Conservation (phyloP, 2,329 filamentous ascomycete genomes). For the Emergomyces africanus region DNA sequence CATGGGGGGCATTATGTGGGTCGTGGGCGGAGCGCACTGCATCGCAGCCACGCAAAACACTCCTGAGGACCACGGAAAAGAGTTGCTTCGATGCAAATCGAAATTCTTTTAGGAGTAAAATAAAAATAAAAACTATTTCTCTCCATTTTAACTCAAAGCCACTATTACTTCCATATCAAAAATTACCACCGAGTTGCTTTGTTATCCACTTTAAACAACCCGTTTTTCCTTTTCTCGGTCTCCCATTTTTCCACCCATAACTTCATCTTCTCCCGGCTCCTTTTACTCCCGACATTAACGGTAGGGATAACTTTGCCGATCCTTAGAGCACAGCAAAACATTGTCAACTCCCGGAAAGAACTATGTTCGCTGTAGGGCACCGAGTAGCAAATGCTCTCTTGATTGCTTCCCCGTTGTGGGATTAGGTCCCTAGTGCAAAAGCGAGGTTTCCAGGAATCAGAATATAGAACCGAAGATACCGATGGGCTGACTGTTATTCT, state of each 20-base stretch:
- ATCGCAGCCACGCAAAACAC: no score
- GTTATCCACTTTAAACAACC: constrained; percentile 38
- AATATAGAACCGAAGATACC: constrained; percentile 52
- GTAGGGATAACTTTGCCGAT: constrained; percentile 90
- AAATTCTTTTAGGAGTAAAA: no score
- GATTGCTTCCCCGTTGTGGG: constrained; percentile 71
- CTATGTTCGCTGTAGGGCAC: constrained; percentile 96
- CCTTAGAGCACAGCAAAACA: constrained; percentile 78
- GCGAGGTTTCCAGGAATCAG: constrained; percentile 59
- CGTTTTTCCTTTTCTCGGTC: constrained; percentile 48
- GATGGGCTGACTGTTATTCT: constrained; percentile 50
- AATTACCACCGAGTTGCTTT: constrained; percentile 16
- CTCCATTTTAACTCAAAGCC: no score
- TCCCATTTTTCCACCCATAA: constrained; percentile 53
- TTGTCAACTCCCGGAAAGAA: constrained; percentile 82
- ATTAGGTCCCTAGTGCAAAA: constrained; percentile 62
- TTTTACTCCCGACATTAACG: constrained; percentile 65
- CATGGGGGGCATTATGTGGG: no score
- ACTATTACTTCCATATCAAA: no score
- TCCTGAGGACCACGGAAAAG: no score
- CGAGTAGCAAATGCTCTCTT: constrained; percentile 74
- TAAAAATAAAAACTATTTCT: no score
- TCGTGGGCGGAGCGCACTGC: no score
- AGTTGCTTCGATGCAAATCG: no score
- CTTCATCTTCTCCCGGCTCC: constrained; percentile 53